phyloP scores from a whole-genome alignment of 2,329 filamentous ascomycete species.

The Microcyclospora tardicrescens region DNA sequence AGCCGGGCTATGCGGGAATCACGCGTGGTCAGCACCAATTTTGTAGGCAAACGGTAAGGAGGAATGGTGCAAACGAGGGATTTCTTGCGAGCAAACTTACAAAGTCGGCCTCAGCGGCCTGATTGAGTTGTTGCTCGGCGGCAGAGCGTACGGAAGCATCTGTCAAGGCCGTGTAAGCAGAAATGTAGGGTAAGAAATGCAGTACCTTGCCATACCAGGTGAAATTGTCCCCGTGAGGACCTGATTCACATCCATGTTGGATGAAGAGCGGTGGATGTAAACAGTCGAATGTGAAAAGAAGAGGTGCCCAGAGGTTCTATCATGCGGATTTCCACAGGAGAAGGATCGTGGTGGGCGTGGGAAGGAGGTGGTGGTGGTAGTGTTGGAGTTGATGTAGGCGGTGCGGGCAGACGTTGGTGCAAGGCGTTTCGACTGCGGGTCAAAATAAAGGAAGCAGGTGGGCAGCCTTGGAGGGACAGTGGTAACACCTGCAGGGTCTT shows the following conservation, averaged over 20 bases:
- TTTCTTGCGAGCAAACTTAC: conserved; percentile 45
- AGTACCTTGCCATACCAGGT: conserved; percentile 52
- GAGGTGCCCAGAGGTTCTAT: background rate
- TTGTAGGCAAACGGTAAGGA: conserved; percentile 21
- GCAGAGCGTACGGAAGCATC: conserved; percentile 80
- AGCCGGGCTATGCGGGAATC: conserved; percentile 55
- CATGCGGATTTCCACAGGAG: conserved; percentile 1
- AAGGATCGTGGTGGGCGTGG: conserved; percentile 11
- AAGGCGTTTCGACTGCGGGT: background rate
- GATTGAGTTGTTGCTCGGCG: conserved; percentile 85
- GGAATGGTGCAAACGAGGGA: conserved; percentile 4
- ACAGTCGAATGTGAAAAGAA: background rate
- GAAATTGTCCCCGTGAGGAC: conserved; percentile 96
- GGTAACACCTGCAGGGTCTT: no score
- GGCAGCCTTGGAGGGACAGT: background rate
- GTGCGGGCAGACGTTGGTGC: conserved; percentile 1
- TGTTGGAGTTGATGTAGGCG: background rate
- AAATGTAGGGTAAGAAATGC: background rate
- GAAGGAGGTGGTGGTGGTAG: background rate
- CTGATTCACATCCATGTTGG: conserved; percentile 89
- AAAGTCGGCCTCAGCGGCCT: conserved; percentile 90
- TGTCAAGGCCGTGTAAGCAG: conserved; percentile 28
- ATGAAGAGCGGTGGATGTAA: background rate
- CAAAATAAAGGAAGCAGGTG: conserved; percentile 1
- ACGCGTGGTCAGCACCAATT: conserved; percentile 6